Percentiles rank a stretch among this genome's conserved stretches.
These are phyloP conservation scores for Eutrema heterophyllum DNA, from an alignment of 345 rosid genomes.

Conservation along the genomic window DNA sequence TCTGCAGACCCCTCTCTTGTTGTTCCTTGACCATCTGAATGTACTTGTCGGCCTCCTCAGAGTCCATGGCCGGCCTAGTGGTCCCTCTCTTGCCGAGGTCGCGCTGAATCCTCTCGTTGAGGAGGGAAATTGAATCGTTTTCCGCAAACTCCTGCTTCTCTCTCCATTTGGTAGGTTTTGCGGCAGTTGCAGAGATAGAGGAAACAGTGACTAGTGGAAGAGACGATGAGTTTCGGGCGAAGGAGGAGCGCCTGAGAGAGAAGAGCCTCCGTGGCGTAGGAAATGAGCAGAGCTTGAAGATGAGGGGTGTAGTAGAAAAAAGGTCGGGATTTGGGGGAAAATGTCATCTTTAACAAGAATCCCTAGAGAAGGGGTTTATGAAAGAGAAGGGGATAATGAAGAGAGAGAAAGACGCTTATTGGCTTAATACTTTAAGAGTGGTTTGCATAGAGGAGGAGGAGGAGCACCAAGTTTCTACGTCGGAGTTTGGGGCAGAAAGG, in stretches of 20 bases:
- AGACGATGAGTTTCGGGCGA: constrained; percentile 12
- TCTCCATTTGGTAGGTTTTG: constrained; percentile 32
- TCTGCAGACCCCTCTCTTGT: constrained; percentile 63
- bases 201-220: constrained; percentile 40
- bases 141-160: constrained; percentile 41
- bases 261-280: constrained; percentile 36
- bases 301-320: constrained; percentile 27
- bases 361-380: constrained; percentile 22
- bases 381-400: constrained; percentile 13
- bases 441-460: too few relatives aligned
- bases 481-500: constrained; percentile 77
- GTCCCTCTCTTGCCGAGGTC: constrained; percentile 56
- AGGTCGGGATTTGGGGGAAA: constrained; percentile 37
- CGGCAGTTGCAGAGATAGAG: constrained; percentile 38
- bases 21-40: constrained; percentile 75
- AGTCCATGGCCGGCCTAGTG: constrained; percentile 53
- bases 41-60: constrained; percentile 83
- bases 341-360: constrained; percentile 37
- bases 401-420: constrained; percentile 1
- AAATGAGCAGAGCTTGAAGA: constrained; percentile 34
- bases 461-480: too few relatives aligned
- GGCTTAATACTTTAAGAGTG: not conserved
- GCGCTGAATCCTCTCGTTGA: constrained; percentile 75
- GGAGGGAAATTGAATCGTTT: constrained; percentile 57
- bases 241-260: constrained; percentile 23